Base-by-base conservation (phyloP, 805 yeast species). In the Ogataea pignaliae region DNA sequence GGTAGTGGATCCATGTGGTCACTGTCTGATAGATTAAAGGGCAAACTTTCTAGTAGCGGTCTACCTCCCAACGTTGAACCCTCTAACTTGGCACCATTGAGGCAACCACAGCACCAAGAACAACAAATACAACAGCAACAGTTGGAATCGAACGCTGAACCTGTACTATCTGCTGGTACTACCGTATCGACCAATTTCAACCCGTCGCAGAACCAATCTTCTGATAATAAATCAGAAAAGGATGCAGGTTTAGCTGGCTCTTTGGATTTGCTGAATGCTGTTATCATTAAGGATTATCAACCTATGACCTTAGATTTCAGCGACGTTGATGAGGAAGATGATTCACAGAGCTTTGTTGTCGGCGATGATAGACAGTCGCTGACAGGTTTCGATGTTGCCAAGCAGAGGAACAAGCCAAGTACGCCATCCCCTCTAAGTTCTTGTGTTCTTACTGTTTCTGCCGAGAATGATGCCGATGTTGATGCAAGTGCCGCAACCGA, bases 311-410 rank as follows among this genome's bases (percentile, higher is more conserved):
- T 32, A 15, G 40, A 39, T 11, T 18, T 43, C 29, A 48, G 45
- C n/a, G 56, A 49, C 34, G 42, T 42, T 14, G 43, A 42, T 21
- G 50, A 45, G 6, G 43, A 45, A 15, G 40, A 44, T 17, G 55
- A 50, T 29, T 15, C 29, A n/a, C 43, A 36, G 29, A 51, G 55
- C 31, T 51, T 49, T 36, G 45, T 40, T 3, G 36, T 46, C 26
- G 55, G 55, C 7, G 55, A 51, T 30, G 52, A 49, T 36, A 37
- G 40, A 36, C 37, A 41, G 21, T 15, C 36, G 11, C 29, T 29
- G 12, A 15, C 11, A 14, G 10, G 9, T 35, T 6, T 33, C 13
- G 28, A 26, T 10, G 12, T 14, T 14, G 13, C 34, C 29, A 40
- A 34, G 14, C 34, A 13, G 18, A 40, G 34, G 17, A 30, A 5